phyloP scores from a whole-genome alignment of 345 rosid genomes.

The Euphorbia lathyris region DNA sequence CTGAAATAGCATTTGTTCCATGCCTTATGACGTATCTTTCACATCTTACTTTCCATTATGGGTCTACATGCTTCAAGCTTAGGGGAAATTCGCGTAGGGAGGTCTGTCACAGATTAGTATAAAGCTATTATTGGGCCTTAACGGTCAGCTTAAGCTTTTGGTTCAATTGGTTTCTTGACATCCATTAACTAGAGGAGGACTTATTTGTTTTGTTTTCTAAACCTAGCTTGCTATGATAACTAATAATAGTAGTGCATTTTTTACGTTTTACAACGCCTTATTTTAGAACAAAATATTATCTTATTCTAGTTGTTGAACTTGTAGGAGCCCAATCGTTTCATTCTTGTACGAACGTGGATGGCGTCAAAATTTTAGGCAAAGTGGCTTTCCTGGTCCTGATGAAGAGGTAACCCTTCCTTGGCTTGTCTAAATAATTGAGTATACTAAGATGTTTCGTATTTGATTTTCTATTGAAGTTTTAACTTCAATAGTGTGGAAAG shows the following conservation, averaged over 20 bases:
- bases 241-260: not conserved
- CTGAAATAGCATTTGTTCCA: not conserved
- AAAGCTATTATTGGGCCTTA: too few species aligned
- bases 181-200: not conserved
- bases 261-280: not conserved
- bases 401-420: constrained; percentile 60
- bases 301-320: constrained; percentile 15
- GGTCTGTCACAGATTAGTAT: too few species aligned
- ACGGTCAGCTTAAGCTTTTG: too few species aligned
- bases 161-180: too few species aligned
- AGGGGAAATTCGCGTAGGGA: too few species aligned
- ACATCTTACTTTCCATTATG: too few species aligned
- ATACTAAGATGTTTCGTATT: not conserved
- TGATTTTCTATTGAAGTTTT: not conserved
- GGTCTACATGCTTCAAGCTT: too few species aligned
- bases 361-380: constrained; percentile 73
- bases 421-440: constrained; percentile 7
- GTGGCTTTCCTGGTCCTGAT: constrained; percentile 94
- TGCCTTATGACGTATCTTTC: not conserved
- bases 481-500: constrained; percentile 3
- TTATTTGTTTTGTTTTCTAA: not conserved
- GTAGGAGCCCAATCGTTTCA: constrained; percentile 90
- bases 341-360: constrained; percentile 94
- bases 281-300: not conserved
- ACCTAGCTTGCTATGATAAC: not conserved